These are phyloP conservation scores for Microcyclosporella mali DNA, from an alignment of 2,329 filamentous ascomycete genomes.

Conservation along the genomic window DNA sequence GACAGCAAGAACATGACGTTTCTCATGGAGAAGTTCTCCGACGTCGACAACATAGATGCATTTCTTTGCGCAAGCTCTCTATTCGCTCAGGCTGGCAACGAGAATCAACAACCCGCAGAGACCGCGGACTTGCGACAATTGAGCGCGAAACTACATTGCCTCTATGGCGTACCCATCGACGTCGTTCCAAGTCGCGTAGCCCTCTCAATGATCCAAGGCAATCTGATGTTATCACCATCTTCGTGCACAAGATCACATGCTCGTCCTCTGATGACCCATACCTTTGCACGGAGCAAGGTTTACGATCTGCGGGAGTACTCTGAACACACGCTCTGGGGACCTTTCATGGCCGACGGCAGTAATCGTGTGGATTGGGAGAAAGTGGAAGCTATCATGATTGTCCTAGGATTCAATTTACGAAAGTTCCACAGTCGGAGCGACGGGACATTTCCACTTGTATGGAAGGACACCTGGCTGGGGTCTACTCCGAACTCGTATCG, in stretches of 20 bases:
- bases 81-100: slow-evolving; percentile 51
- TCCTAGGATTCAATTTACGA: slow-evolving; percentile 58
- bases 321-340: slow-evolving; percentile 59
- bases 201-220: slow-evolving; percentile 19
- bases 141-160: slow-evolving; percentile 61
- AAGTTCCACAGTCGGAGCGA: slow-evolving; percentile 39
- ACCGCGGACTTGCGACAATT: slow-evolving; percentile 50
- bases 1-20: slow-evolving; percentile 43
- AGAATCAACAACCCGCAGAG: slow-evolving; percentile 34
- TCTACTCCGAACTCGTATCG: slow-evolving; percentile 40
- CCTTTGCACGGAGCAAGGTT: slow-evolving; percentile 61
- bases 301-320: slow-evolving; percentile 70
- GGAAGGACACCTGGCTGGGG: slow-evolving; percentile 52
- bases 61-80: slow-evolving; percentile 61
- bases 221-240: slow-evolving; percentile 11
- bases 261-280: slow-evolving; percentile 22
- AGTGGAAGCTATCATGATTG: slow-evolving; percentile 66
- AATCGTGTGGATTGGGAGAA: slow-evolving; percentile 71
- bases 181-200: slow-evolving; percentile 23
- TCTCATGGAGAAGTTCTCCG: slow-evolving; percentile 37
- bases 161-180: slow-evolving; percentile 59
- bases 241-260: slow-evolving; percentile 20
- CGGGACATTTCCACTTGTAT: slow-evolving; percentile 47
- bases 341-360: slow-evolving; percentile 59
- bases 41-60: slow-evolving; percentile 48